A percentile compares a stretch with the other conserved stretches of the same genome.
Evolutionary conservation across 2,329 filamentous ascomycete genomes (phyloP).

Genomic region (Capronia americana): DNA sequence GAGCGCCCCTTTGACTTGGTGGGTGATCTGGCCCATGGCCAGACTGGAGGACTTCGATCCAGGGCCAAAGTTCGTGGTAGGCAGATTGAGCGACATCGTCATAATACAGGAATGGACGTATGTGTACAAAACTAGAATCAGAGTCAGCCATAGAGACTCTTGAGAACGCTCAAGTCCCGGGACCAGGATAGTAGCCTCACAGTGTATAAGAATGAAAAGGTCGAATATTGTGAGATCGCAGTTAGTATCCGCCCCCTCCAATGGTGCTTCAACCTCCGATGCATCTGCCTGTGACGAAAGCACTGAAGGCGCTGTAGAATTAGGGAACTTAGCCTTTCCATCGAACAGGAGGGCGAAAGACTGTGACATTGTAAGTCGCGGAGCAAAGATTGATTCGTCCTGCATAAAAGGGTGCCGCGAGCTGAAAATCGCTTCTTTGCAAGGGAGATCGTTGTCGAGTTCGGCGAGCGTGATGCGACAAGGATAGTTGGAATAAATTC

Average conservation of each 20-base stretch:
- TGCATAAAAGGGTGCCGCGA: conserved; percentile 52
- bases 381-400: conserved; percentile 47
- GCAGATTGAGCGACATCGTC: conserved; percentile 43
- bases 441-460: conserved; percentile 53
- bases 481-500: conserved; percentile 55
- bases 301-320: conserved; percentile 13
- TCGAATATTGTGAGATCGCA: conserved; percentile 46
- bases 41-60: conserved; percentile 14
- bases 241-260: conserved; percentile 27
- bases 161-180: neutral
- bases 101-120: conserved; percentile 51
- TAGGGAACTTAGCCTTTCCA: conserved; percentile 29
- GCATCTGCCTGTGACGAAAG: conserved; percentile 12
- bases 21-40: conserved; percentile 13
- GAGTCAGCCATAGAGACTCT: neutral
- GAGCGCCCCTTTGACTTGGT: conserved; percentile 46
- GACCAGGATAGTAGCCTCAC: conserved; percentile 40
- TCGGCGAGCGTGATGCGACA: conserved; percentile 50
- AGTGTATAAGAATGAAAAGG: conserved; percentile 53
- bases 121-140: conserved; percentile 47
- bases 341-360: conserved; percentile 51
- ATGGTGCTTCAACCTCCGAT: neutral
- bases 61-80: conserved; percentile 38
- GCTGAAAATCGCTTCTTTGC: conserved; percentile 49
- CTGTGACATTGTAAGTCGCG: conserved; percentile 47